Percentiles rank a stretch among this genome's conserved stretches.
phyloP scores from a whole-genome alignment of 805 yeast genomes.

The Candida ipomoeae region DNA sequence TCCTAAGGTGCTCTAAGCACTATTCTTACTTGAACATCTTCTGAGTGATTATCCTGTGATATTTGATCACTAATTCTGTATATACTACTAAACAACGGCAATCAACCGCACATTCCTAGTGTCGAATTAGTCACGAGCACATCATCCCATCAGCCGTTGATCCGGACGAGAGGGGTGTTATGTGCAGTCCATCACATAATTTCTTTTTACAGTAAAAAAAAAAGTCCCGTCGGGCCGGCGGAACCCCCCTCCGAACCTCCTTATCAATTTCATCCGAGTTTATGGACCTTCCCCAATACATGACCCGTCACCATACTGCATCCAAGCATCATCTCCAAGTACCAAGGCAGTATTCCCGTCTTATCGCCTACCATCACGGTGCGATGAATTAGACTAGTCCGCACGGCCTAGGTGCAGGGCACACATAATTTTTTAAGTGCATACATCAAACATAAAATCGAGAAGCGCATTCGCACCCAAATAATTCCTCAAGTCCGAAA shows the following conservation, averaged over 20 bases:
- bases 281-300: no score
- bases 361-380: background rate
- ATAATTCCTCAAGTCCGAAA: constrained; percentile 1
- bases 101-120: background rate
- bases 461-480: constrained; percentile 4
- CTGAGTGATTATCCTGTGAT: background rate
- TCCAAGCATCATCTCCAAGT: background rate
- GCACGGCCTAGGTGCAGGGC: background rate
- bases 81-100: background rate
- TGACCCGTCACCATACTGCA: background rate
- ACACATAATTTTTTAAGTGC: constrained; percentile 3
- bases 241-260: background rate
- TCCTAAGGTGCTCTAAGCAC: constrained; percentile 9
- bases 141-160: background rate
- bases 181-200: background rate
- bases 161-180: background rate
- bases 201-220: background rate
- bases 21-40: no score
- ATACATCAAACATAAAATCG: constrained; percentile 1
- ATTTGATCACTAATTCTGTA: constrained; percentile 10
- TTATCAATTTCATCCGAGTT: no score
- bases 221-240: background rate
- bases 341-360: background rate
- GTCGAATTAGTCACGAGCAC: background rate
- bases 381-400: background rate